phyloP scores from a whole-genome alignment of 371 early-diverging fungal species.

The Rhizopus stolonifer region DNA sequence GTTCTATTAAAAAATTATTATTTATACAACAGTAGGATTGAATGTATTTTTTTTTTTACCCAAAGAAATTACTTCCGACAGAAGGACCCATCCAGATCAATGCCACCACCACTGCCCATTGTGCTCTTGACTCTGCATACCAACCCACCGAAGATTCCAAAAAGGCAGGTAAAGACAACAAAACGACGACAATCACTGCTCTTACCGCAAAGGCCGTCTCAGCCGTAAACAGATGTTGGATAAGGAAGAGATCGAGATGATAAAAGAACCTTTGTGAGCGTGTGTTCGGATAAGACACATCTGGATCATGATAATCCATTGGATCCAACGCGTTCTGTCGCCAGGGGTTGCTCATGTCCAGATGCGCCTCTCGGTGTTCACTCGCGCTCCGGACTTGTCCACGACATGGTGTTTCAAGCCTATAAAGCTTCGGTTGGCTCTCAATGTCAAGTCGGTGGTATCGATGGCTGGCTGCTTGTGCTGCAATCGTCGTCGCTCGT shows the following conservation, averaged over 20 bases:
- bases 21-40: no score
- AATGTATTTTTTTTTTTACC: slow-evolving; percentile 27
- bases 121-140: slow-evolving; percentile 39
- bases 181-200: slow-evolving; percentile 33
- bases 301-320: slow-evolving; percentile 42
- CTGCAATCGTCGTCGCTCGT: slow-evolving; percentile 14
- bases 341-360: slow-evolving; percentile 10
- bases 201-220: slow-evolving; percentile 41
- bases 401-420: slow-evolving; percentile 14
- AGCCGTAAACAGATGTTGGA: slow-evolving; percentile 30
- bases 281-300: slow-evolving; percentile 40
- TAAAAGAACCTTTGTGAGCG: slow-evolving; percentile 32
- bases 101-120: slow-evolving; percentile 49
- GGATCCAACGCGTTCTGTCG: slow-evolving; percentile 25
- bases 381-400: slow-evolving; percentile 8
- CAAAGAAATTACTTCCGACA: slow-evolving; percentile 49
- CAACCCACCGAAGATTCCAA: slow-evolving; percentile 31
- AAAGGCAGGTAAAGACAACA: slow-evolving; percentile 38
- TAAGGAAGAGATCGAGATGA: slow-evolving; percentile 22
- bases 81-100: slow-evolving; percentile 55
- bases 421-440: slow-evolving; percentile 1
- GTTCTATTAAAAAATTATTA: slow-evolving; percentile 28
- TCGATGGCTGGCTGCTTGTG: not conserved
- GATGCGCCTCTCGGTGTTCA: slow-evolving; percentile 5
- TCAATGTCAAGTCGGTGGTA: slow-evolving; percentile 9